A percentile compares a stretch with the other conserved stretches of the same genome.
phyloP scores from a whole-genome alignment of 2,329 filamentous ascomycete genomes.

The Fusarium drepaniforme region DNA sequence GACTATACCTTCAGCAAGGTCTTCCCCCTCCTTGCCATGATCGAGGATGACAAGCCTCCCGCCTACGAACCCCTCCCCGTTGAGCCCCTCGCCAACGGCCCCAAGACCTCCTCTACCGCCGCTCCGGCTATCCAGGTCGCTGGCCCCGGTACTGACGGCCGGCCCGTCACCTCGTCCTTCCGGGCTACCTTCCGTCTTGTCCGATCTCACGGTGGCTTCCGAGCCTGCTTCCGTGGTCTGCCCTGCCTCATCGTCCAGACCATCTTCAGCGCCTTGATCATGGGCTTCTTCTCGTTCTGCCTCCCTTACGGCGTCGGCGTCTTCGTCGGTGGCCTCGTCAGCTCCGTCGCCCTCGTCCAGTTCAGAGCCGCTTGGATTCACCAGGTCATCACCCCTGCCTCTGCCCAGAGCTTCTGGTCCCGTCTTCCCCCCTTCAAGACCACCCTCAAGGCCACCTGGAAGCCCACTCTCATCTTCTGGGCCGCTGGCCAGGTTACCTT shows the following conservation, averaged over 20 bases:
- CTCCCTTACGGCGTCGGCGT: constrained; percentile 55
- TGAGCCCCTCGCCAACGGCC: constrained; percentile 51
- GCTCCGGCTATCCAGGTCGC: constrained; percentile 41
- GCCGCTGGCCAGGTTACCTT: constrained; percentile 64
- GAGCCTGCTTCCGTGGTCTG: constrained; percentile 78
- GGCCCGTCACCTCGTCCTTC: constrained; percentile 62
- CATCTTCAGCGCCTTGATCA: constrained; percentile 53
- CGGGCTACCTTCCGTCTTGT: constrained; percentile 68
- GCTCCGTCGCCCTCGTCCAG: constrained; percentile 71
- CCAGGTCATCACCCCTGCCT: constrained; percentile 81
- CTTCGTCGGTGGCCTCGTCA: constrained; percentile 56
- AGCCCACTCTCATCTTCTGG: constrained; percentile 75
- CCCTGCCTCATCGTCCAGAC: constrained; percentile 59
- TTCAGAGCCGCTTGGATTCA: constrained; percentile 86
- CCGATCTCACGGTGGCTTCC: constrained; percentile 71
- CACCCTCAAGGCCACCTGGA: constrained; percentile 75
- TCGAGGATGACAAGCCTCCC: constrained; percentile 69
- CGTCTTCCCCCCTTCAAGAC: constrained; percentile 76
- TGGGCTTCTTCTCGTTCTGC: constrained; percentile 58
- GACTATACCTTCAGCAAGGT: constrained; percentile 64
- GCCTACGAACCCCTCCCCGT: constrained; percentile 65
- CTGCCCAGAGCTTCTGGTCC: constrained; percentile 72
- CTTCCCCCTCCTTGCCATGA: constrained; percentile 67
- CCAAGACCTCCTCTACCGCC: constrained; percentile 47
- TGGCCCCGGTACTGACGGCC: constrained; percentile 5